Percentiles rank a stretch among this genome's conserved stretches.
Evolutionary conservation across 176 grass and related monocot species (phyloP).

Genomic region (Paspalum notatum): DNA sequence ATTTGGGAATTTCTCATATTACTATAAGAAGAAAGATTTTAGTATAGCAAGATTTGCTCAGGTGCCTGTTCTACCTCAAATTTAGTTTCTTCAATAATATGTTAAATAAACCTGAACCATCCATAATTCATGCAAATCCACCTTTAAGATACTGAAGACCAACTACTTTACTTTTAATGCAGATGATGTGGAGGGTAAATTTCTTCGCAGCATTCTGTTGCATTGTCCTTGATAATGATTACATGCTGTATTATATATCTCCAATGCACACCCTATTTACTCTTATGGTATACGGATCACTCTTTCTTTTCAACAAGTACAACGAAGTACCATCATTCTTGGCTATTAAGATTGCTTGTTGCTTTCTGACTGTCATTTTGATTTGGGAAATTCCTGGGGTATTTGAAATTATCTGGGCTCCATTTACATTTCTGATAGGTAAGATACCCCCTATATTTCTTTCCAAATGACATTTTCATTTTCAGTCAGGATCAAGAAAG

Average conservation of each 20-base stretch:
- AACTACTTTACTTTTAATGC: constrained; percentile 35
- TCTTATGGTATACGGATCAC: constrained; percentile 79
- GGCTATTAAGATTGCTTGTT: constrained; percentile 57
- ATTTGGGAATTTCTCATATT: constrained; percentile 96
- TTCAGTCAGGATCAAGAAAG: neutral
- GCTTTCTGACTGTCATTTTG: constrained; percentile 68
- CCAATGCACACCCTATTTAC: constrained; percentile 95
- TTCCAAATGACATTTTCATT: constrained; percentile 1
- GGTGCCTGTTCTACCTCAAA: constrained; percentile 47
- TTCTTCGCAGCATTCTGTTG: constrained; percentile 77
- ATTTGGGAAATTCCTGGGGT: constrained; percentile 91
- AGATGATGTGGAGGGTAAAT: constrained; percentile 97
- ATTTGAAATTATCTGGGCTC: constrained; percentile 75
- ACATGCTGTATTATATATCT: constrained; percentile 81
- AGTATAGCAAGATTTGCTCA: constrained; percentile 83
- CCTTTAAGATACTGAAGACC: neutral
- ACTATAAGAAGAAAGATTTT: constrained; percentile 85
- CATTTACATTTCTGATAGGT: constrained; percentile 76
- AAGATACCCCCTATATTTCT: constrained; percentile 11
- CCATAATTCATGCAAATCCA: neutral
- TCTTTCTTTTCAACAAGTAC: constrained; percentile 80
- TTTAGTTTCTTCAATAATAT: neutral
- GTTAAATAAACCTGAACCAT: neutral
- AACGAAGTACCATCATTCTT: constrained; percentile 74
- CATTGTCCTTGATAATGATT: constrained; percentile 89